Conservation (phyloP, 139 green algal species). For the Ostreobium quekettii region DNA sequence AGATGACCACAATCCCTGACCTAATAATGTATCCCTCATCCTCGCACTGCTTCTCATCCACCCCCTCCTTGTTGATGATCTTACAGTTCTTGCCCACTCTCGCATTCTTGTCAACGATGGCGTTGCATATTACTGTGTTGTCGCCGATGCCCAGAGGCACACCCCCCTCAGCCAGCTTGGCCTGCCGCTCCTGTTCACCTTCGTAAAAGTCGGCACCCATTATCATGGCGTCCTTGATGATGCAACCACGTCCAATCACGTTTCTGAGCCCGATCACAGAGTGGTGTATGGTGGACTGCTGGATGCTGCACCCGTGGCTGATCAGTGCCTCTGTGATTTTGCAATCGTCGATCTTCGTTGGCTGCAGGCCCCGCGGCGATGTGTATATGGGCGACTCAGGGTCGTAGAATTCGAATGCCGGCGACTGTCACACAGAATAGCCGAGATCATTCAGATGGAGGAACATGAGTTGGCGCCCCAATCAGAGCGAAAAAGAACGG, state of each 20-base stretch:
- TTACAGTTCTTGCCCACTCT: slow-evolving; percentile 76
- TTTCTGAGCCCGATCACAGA: slow-evolving; percentile 91
- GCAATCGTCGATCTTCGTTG: slow-evolving; percentile 81
- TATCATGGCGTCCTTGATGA: slow-evolving; percentile 69
- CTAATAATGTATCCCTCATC: slow-evolving; percentile 90
- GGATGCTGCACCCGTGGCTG: slow-evolving; percentile 67
- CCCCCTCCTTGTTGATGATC: slow-evolving; percentile 76
- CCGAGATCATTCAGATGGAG: too few species aligned
- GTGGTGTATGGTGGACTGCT: slow-evolving; percentile 72
- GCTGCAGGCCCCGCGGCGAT: slow-evolving; percentile 90
- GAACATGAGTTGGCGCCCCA: too few species aligned
- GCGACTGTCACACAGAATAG: slow-evolving; percentile 38
- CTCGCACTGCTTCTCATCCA: slow-evolving; percentile 82
- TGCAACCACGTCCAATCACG: slow-evolving; percentile 51
- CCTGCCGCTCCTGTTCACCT: slow-evolving; percentile 62
- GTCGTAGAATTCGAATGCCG: slow-evolving; percentile 96
- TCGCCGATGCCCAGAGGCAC: slow-evolving; percentile 91
- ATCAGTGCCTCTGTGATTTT: slow-evolving; percentile 65
- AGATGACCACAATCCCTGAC: slow-evolving; percentile 87
- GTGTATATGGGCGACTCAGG: slow-evolving; percentile 96
- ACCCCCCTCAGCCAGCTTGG: slow-evolving; percentile 48
- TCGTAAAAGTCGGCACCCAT: slow-evolving; percentile 99
- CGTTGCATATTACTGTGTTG: slow-evolving; percentile 67
- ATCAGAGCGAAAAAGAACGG: not conserved
- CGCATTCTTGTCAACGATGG: slow-evolving; percentile 98